Percentiles rank a stretch among this genome's conserved stretches.
phyloP scores from a whole-genome alignment of 139 green algal genomes.

The Coelastrella sp. region DNA sequence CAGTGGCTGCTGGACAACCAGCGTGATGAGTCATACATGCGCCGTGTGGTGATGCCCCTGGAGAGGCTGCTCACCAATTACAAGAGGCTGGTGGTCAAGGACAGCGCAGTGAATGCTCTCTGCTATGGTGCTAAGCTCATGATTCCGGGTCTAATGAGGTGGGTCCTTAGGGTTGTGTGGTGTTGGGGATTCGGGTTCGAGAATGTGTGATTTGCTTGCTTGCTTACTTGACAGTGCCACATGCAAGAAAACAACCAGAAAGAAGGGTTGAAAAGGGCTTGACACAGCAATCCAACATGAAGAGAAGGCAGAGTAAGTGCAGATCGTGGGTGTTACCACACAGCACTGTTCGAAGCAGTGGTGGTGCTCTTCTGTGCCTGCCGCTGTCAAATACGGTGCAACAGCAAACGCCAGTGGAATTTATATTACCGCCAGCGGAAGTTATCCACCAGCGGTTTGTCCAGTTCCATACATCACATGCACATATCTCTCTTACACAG shows the following conservation, averaged over 20 bases:
- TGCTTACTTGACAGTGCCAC: too few species aligned
- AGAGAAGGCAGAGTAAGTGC: too few species aligned
- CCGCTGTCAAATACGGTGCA: slow-evolving; percentile 43
- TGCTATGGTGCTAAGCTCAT: slow-evolving; percentile 99
- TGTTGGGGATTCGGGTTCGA: background rate
- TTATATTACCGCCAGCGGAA: slow-evolving; percentile 6
- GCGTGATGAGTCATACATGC: slow-evolving; percentile 95
- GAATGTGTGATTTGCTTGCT: background rate
- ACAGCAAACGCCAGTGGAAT: slow-evolving; percentile 4
- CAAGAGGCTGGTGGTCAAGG: slow-evolving; percentile 98
- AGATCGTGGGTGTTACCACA: background rate
- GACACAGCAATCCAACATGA: background rate
- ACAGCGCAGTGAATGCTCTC: slow-evolving; percentile 98
- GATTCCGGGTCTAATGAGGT: slow-evolving; percentile 96
- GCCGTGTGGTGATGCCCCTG: slow-evolving; percentile 95
- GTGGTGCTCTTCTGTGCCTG: slow-evolving; percentile 9
- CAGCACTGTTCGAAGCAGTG: slow-evolving; percentile 44
- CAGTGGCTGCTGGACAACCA: slow-evolving; percentile 52
- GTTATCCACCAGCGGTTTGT: slow-evolving; percentile 4
- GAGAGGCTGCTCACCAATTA: slow-evolving; percentile 96
- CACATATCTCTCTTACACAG: too few species aligned
- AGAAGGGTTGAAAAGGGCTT: background rate
- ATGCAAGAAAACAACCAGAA: too few species aligned
- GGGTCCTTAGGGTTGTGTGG: slow-evolving; percentile 51
- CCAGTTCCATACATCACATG: background rate